Conservation (phyloP, 208 protist genomes). For the Trypanosoma theileri region DNA sequence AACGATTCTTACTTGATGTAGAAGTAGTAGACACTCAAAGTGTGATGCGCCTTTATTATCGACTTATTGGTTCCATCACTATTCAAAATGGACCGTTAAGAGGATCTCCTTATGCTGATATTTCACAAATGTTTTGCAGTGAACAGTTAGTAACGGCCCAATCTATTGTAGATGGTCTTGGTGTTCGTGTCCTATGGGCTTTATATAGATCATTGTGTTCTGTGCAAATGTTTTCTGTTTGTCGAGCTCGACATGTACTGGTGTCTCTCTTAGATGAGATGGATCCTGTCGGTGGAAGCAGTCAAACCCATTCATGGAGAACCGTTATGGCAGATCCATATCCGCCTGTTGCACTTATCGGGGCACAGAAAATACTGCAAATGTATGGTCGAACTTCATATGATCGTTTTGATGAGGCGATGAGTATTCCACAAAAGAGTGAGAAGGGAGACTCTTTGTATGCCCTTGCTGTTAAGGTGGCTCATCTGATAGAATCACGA, state of each 20-base stretch:
- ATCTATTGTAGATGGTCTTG: constrained; percentile 41
- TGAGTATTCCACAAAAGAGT: constrained; percentile 29
- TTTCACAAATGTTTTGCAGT: constrained; percentile 41
- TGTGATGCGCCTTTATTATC: constrained; percentile 55
- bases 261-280: constrained; percentile 39
- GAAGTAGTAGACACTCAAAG: constrained; percentile 31
- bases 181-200: constrained; percentile 65
- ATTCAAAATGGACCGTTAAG: constrained; percentile 44
- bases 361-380: constrained; percentile 48
- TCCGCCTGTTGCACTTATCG: constrained; percentile 56
- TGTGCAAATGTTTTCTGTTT: constrained; percentile 48
- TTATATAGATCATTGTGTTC: constrained; percentile 55
- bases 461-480: constrained; percentile 28
- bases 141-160: constrained; percentile 39
- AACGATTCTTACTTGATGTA: constrained; percentile 56
- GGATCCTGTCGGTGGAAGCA: constrained; percentile 27
- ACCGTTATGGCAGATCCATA: constrained; percentile 61
- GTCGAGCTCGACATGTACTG: constrained; percentile 62
- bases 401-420: constrained; percentile 34
- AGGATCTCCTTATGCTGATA: constrained; percentile 18
- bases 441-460: constrained; percentile 32
- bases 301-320: constrained; percentile 45
- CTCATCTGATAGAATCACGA: constrained; percentile 22
- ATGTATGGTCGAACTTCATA: constrained; percentile 31
- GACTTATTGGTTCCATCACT: constrained; percentile 51